Percentiles rank a stretch among this genome's conserved stretches.
phyloP scores from a whole-genome alignment of 805 yeast species.

The Lipomyces yamadae region DNA sequence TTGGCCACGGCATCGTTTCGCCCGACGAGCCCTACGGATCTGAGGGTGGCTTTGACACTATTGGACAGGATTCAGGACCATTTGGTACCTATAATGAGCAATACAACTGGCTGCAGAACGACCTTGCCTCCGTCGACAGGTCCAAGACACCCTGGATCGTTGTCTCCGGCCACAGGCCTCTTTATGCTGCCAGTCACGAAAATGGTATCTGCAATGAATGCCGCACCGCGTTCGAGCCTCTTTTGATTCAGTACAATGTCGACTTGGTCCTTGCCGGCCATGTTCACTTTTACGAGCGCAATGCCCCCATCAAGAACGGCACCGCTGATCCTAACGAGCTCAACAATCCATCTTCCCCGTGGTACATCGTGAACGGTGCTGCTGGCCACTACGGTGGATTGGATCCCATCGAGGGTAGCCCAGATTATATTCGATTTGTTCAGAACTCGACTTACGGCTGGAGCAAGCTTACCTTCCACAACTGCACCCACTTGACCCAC shows the following conservation, averaged over 20 bases:
- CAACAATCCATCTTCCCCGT: conserved; percentile 42
- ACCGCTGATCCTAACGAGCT: conserved; percentile 40
- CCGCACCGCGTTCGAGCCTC: conserved; percentile 38
- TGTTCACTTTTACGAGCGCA: conserved; percentile 41
- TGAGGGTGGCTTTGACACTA: background rate
- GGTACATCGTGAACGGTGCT: conserved; percentile 43
- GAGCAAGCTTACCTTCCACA: conserved; percentile 43
- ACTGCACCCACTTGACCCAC: conserved; percentile 44
- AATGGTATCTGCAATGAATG: background rate
- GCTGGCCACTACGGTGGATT: conserved; percentile 43
- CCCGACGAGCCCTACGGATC: conserved; percentile 9
- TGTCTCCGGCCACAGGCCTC: conserved; percentile 43
- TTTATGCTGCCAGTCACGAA: conserved; percentile 37
- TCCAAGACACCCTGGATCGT: conserved; percentile 43
- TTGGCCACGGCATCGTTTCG: conserved; percentile 37
- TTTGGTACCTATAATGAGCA: conserved; percentile 39
- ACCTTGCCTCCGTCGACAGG: conserved; percentile 40
- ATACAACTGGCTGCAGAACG: conserved; percentile 39
- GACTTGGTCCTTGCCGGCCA: conserved; percentile 42
- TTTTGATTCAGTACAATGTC: conserved; percentile 37
- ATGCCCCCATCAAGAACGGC: conserved; percentile 34
- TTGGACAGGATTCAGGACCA: conserved; percentile 22
- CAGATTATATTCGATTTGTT: background rate
- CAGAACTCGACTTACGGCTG: conserved; percentile 39
- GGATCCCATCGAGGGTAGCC: conserved; percentile 18